Evolutionary conservation across 2,329 filamentous ascomycete species (phyloP).

Genomic region (Aspergillus terreus): DNA sequence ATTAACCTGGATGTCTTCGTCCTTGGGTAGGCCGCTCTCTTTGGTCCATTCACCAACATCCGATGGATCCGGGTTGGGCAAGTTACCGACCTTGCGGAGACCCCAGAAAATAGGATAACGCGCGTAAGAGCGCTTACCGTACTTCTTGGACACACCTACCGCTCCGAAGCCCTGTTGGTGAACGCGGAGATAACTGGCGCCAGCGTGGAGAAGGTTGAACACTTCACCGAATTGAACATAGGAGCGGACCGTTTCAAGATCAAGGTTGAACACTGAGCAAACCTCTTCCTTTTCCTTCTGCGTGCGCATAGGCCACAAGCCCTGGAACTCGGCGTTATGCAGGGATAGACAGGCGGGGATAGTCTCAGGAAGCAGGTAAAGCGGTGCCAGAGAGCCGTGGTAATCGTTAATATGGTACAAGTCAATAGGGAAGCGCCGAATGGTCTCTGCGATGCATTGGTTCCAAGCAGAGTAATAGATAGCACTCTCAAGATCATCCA

Average conservation of each 20-base stretch:
- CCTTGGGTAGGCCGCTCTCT: slow-evolving; percentile 48
- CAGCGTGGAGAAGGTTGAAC: slow-evolving; percentile 65
- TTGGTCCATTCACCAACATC: slow-evolving; percentile 59
- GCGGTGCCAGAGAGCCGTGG: slow-evolving; percentile 59
- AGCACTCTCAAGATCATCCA: slow-evolving; percentile 66
- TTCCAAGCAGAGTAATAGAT: slow-evolving; percentile 70
- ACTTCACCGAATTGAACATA: slow-evolving; percentile 68
- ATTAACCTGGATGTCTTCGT: slow-evolving; percentile 51
- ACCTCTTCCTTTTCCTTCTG: slow-evolving; percentile 60
- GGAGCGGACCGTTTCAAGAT: slow-evolving; percentile 52
- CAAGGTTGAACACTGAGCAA: slow-evolving; percentile 62
- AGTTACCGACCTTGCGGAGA: slow-evolving; percentile 58
- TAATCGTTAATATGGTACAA: slow-evolving; percentile 66
- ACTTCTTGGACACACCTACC: slow-evolving; percentile 66
- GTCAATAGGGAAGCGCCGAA: slow-evolving; percentile 60
- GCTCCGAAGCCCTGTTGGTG: slow-evolving; percentile 67
- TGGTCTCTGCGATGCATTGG: slow-evolving; percentile 62
- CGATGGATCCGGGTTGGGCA: slow-evolving; percentile 64
- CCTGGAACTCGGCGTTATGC: slow-evolving; percentile 68
- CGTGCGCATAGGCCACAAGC: slow-evolving; percentile 64
- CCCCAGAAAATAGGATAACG: slow-evolving; percentile 69
- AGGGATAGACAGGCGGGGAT: slow-evolving; percentile 62
- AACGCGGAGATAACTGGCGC: slow-evolving; percentile 61
- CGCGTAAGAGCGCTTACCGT: slow-evolving; percentile 64
- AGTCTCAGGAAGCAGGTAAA: slow-evolving; percentile 61